Base-by-base conservation (phyloP, 2,329 filamentous ascomycete genomes). In the Parascedosporium putredinis region DNA sequence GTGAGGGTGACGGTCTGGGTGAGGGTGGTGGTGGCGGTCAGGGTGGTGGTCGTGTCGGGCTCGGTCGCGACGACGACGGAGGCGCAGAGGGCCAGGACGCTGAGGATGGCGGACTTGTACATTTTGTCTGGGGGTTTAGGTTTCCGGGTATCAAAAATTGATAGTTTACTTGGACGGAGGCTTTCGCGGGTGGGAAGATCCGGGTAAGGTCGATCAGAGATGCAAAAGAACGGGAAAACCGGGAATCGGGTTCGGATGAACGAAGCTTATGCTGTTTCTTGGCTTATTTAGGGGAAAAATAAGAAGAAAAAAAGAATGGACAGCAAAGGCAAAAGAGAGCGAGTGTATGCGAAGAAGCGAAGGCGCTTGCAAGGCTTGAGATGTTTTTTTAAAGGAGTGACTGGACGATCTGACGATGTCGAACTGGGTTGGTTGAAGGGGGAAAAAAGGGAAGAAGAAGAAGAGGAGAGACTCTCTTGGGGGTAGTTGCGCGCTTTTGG, bases 1-100 rank as follows among this genome's bases (percentile, higher is more conserved):
- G 53, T 55, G 18, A 55, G 49, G 20, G 53, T 55, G 44, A 55
- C 33, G 20, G 48, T 50, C 40, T 45, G 27, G 48, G 53, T 55
- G 48, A 51, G 52, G 47, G 47, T 53, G 42, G 51, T 40, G 45
- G 53, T 55, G 18, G 49, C 51, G 38, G 53, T 53, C 36, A 50
- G 50, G 29, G 53, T 53, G 20, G 49, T 51, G 42, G 51, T 54
- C 27, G 24, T 42, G 38, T 50, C 51, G 42, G 42, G 42, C 42
- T 25, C 42, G 42, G 20, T 20, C 22, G 42, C 42, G 23, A 20
- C 42, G 12, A 29, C 42, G 42, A 45, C 5, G 42, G 42, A 25
- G 23, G 42, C 42, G 42, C 22, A 45, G 14, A 29, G 25, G 42
- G 42, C 42, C 42, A 45, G 42, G 24, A 25, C 42, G 42, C n/a